Conservation (phyloP, 2,329 filamentous ascomycete species). For the Tympanopsis confertula region DNA sequence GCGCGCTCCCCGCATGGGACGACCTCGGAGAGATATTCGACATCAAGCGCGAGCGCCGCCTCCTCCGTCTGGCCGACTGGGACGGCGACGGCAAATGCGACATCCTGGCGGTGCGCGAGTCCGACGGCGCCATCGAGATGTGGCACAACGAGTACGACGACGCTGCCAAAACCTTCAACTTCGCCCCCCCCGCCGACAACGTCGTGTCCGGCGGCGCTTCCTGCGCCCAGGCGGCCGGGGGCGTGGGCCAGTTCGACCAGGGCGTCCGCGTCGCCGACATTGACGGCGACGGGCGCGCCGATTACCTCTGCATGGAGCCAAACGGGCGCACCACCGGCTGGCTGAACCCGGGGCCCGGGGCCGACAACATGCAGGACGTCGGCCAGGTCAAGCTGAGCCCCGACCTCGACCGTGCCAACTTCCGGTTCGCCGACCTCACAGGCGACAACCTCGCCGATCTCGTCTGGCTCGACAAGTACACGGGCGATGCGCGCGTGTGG, state of each 20-base stretch:
- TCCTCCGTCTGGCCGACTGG: conserved; percentile 21
- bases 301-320: conserved; percentile 18
- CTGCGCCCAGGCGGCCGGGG: conserved; percentile 17
- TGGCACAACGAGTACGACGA: conserved; percentile 11
- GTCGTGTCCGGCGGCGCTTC: conserved; percentile 13
- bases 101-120: conserved; percentile 15
- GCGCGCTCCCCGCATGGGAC: conserved; percentile 6
- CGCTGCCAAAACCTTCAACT: conserved; percentile 2
- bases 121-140: conserved; percentile 12
- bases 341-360: conserved; percentile 8
- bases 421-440: conserved; percentile 24
- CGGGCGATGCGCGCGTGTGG: conserved; percentile 16
- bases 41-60: conserved; percentile 11
- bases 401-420: conserved; percentile 19
- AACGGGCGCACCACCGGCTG: conserved; percentile 13
- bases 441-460: conserved; percentile 21
- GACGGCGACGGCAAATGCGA: conserved; percentile 22
- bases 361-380: conserved; percentile 5
- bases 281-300: conserved; percentile 13
- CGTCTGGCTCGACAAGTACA: conserved; percentile 20
- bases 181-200: conserved; percentile 4
- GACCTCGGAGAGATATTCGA: conserved; percentile 6
- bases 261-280: conserved; percentile 19
- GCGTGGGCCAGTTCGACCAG: conserved; percentile 12
- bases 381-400: conserved; percentile 16